Base-by-base conservation (phyloP, 2,329 filamentous ascomycete species). In the Atkinsonella hypoxylon region DNA sequence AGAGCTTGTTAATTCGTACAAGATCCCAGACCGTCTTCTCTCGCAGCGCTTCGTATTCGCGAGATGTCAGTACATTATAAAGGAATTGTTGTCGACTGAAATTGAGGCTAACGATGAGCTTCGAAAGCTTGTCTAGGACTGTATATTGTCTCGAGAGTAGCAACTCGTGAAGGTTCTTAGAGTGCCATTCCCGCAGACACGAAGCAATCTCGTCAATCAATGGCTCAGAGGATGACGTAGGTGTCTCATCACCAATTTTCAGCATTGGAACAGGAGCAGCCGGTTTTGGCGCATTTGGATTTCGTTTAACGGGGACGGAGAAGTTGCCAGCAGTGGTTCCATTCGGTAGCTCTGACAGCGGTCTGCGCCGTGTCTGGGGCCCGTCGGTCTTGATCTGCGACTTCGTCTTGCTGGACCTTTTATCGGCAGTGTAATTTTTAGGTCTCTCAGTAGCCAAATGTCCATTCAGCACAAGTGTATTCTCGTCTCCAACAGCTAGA, bases 201-300 rank as follows among this genome's bases (percentile, higher is more conserved):
- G 90, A 96, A 13, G 93, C 90, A 59, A 98, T 97, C 67, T 98
- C 93, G 67, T 98, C 93, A 22, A 98, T 90, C 54, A 98, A 70
- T 2, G 93, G 93, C 65, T 98, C 94, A 9, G 87, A 83, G 15
- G 80, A 75, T 6, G 89, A 96, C 0, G 89, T 95, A 1, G 90
- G 88, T 2, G 89, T 95, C 71, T 98, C 93, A 62, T 98, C 93
- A 52, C 93, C 93, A 64, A 98, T 91, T 67, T 96, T 95, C 49
- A 98, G 77, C 86, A 97, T 93, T 4, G 93, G 93, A 9, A 98
- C 90, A 0, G 93, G 93, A 11, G 94, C 94, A 11, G 89, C 81
- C 31, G 91, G 93, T 59, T 88, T 89, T 11, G 83, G 82, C 22
- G 74, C 79, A 62, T 79, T 75, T 1, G 83, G 82, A 59, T 89